Conservation (phyloP, 2,329 filamentous ascomycete genomes). For the Trichothecium sympodiale region DNA sequence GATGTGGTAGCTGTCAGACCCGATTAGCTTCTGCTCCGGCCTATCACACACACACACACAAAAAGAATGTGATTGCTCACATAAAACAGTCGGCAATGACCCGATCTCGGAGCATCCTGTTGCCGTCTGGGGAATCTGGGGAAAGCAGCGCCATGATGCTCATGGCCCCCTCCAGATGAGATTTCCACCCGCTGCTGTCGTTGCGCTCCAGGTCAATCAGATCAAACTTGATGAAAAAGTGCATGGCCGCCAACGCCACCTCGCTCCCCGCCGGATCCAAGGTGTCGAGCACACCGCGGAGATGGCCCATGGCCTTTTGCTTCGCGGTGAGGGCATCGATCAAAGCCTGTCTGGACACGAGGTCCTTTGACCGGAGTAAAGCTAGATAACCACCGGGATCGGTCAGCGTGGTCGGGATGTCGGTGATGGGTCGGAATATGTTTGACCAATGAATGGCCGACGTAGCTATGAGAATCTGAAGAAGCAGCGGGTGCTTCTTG, state of each 20-base stretch:
- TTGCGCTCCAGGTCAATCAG: slow-evolving; percentile 35
- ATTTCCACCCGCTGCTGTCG: slow-evolving; percentile 29
- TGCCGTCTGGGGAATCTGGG: slow-evolving; percentile 14
- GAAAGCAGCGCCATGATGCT: slow-evolving; percentile 27
- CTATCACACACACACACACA: neutral
- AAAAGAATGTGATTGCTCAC: slow-evolving; percentile 16
- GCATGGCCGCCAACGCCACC: slow-evolving; percentile 33
- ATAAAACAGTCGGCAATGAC: slow-evolving; percentile 37
- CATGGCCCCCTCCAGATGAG: slow-evolving; percentile 34
- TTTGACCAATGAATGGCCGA: slow-evolving; percentile 39
- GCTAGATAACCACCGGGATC: slow-evolving; percentile 25
- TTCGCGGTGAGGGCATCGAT: slow-evolving; percentile 36
- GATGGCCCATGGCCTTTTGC: slow-evolving; percentile 32
- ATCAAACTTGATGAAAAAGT: slow-evolving; percentile 41
- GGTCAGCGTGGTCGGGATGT: slow-evolving; percentile 17
- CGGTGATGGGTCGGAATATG: slow-evolving; percentile 22
- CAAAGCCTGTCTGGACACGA: slow-evolving; percentile 26
- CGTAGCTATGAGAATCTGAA: slow-evolving; percentile 36
- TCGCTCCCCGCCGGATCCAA: slow-evolving; percentile 29
- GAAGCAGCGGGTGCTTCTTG: slow-evolving; percentile 30
- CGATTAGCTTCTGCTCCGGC: neutral
- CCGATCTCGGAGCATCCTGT: slow-evolving; percentile 28
- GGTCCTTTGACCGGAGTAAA: slow-evolving; percentile 24
- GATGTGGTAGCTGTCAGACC: slow-evolving; percentile 25
- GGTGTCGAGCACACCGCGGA: slow-evolving; percentile 27